Evolutionary conservation across 441 rosid species (phyloP), one percentile per base, ranked within the genome.

Genomic region (Geranium incanum): DNA sequence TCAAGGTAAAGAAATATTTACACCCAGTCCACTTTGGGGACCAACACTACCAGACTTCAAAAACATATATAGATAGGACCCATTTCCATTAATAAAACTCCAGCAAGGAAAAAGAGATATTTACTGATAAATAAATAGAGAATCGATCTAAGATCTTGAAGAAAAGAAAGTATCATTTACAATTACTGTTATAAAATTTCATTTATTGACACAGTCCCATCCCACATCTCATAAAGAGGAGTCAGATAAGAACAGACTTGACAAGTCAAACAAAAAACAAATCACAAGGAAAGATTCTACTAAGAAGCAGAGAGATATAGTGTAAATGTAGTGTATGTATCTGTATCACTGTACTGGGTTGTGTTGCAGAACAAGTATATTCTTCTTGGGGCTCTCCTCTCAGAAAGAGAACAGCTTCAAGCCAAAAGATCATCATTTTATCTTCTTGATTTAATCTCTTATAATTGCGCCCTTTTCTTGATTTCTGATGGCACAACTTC

Each of bases 381-480:
- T 60, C 65, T 60, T 60, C 65, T 60, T 8, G 28, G 36, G 62
- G 18, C 16, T 55, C 62, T 55, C 62, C 5, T 5, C 18, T 4
- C 19, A n/a, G 6, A 3, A 5, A 4, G n/a, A 52, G 18, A 59
- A 59, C 64, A 59, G 64, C 64, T 59, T 59, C 7, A 59, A 59
- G 8, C 64, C 64, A 59, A 59, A 59, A 59, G 33, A 60, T 19
- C 19, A 62, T 62, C 66, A 62, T 62, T 62, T 62, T 21, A 62
- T 62, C 66, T 62, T 62, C 66, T 60, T 60, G 65, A 60, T 60
- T 60, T 60, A 36, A 60, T 57, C 63, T 4, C 63, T 45, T 8
- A 8, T 13, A 45, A 3, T 13, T 45, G 52, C 13, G 13, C n/a
- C 9, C 13, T 45, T 45, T 13, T 45, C 52, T 13, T 28, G 33